Evolutionary conservation across 169 alveolate species (phyloP), one percentile per base, ranked within the genome.

Genomic region (Prorocentrum cordatum): DNA sequence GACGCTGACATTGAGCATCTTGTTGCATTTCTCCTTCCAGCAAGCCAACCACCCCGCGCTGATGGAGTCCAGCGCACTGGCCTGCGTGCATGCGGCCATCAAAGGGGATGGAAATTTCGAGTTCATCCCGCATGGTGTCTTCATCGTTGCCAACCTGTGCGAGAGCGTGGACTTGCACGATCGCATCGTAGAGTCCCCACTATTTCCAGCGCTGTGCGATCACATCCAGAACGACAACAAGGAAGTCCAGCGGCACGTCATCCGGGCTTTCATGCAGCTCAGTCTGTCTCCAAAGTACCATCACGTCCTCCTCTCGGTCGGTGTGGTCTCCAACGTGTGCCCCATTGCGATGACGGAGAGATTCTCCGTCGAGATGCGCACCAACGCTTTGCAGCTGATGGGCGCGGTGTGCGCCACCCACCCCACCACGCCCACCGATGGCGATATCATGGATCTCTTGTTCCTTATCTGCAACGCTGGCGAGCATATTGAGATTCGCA

Each of bases 81-180:
- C n/a, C n/a, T n/a, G n/a, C n/a, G n/a, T n/a, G n/a, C n/a, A n/a
- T n/a, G n/a, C n/a, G n/a, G n/a, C n/a, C n/a, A n/a, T n/a, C n/a
- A n/a, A n/a, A n/a, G n/a, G n/a, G n/a, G n/a, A n/a, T n/a, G n/a
- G n/a, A n/a, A n/a, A n/a, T n/a, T n/a, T n/a, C n/a, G n/a, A n/a
- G n/a, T n/a, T n/a, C n/a, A n/a, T n/a, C n/a, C 92, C 84, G 26
- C 58, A 71, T 27, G 92, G 72, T 50, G 36, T 85, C 22, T 87
- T 86, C 80, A 90, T 90, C 85, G 79, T 90, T 27, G 93, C 93
- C 35, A 85, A 85, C 86, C 58, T 85, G 27, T 85, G 92, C 70
- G 92, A 85, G 58, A 33, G 67, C 32, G 86, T 85, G 4, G 92
- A 85, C 35, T 59, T 85, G 35, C 92, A 85, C 32, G 92, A 85